A percentile compares a stretch with the other conserved stretches of the same genome.
Conservation (phyloP, 1,284 basidiomycete species). For the Caloboletus inedulis region DNA sequence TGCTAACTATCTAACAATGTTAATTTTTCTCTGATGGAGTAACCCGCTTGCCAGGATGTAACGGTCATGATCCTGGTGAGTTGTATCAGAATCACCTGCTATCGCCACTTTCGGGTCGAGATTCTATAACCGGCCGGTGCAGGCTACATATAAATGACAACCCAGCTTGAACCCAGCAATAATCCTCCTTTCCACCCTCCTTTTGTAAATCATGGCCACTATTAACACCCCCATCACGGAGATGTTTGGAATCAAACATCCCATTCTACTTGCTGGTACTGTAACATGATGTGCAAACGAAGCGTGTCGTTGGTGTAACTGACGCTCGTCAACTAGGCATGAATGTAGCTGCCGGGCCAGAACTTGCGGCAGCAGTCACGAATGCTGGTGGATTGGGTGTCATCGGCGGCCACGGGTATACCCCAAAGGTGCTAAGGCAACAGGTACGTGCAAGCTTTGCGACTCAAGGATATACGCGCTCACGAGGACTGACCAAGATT, state of each 20-base stretch:
- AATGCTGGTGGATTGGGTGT: slow-evolving; percentile 84
- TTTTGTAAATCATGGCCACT: slow-evolving; percentile 20
- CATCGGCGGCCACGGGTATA: slow-evolving; percentile 82
- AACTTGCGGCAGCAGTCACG: slow-evolving; percentile 82
- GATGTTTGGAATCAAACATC: slow-evolving; percentile 84
- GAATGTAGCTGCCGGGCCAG: slow-evolving; percentile 87
- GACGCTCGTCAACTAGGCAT: slow-evolving; percentile 49
- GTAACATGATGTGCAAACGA: slow-evolving; percentile 3
- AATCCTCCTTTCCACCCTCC: neutral
- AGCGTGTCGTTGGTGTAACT: neutral
- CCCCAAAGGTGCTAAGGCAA: slow-evolving; percentile 67
- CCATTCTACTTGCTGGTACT: slow-evolving; percentile 80
- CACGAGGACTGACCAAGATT: slow-evolving; percentile 48
- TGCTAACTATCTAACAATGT: slow-evolving; percentile 15
- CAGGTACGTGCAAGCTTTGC: slow-evolving; percentile 45
- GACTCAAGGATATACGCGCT: neutral
- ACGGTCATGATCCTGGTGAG: neutral
- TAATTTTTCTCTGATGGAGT: slow-evolving; percentile 1
- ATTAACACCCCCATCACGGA: slow-evolving; percentile 78
- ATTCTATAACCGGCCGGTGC: neutral
- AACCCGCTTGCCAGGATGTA: neutral
- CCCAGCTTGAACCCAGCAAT: neutral
- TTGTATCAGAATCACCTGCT: slow-evolving; percentile 9
- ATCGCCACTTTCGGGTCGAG: neutral
- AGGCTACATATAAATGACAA: neutral